phyloP scores from a whole-genome alignment of 2,329 filamentous ascomycete genomes.

The Penicillium digitatum region DNA sequence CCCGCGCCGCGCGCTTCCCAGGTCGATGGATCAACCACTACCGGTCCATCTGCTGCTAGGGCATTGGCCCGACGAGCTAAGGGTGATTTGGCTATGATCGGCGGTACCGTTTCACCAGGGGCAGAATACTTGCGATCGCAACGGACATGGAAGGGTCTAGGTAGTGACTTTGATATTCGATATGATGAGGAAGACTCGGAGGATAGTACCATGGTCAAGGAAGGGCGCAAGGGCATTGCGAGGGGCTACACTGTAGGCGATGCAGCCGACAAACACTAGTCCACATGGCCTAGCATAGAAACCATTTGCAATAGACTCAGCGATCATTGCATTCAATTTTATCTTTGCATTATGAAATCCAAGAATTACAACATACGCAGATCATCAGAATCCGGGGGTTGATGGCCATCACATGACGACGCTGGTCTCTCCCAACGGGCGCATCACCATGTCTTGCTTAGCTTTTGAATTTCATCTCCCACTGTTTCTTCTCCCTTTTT shows the following conservation, averaged over 20 bases:
- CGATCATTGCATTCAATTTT: background rate
- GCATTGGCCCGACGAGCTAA: constrained; percentile 62
- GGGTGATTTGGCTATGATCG: constrained; percentile 73
- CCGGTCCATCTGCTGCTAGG: constrained; percentile 29
- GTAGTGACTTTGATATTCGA: constrained; percentile 70
- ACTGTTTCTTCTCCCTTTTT: background rate
- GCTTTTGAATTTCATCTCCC: background rate
- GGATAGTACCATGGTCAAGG: constrained; percentile 66
- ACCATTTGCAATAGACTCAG: constrained; percentile 8
- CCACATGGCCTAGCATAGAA: background rate
- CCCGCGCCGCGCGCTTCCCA: constrained; percentile 31
- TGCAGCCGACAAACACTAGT: constrained; percentile 39
- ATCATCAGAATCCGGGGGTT: constrained; percentile 6
- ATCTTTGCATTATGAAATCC: background rate
- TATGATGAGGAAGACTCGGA: constrained; percentile 55
- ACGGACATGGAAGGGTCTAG: constrained; percentile 86
- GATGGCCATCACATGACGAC: constrained; percentile 27
- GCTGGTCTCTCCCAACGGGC: constrained; percentile 16
- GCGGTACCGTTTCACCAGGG: constrained; percentile 82
- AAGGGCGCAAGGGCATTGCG: constrained; percentile 83
- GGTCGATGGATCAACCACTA: constrained; percentile 24
- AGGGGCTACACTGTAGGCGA: constrained; percentile 79
- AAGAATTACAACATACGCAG: background rate
- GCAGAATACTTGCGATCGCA: constrained; percentile 80
- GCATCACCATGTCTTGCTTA: constrained; percentile 13